Conservation (phyloP, 2,329 filamentous ascomycete genomes). For the Arthrinium phaeospermum region DNA sequence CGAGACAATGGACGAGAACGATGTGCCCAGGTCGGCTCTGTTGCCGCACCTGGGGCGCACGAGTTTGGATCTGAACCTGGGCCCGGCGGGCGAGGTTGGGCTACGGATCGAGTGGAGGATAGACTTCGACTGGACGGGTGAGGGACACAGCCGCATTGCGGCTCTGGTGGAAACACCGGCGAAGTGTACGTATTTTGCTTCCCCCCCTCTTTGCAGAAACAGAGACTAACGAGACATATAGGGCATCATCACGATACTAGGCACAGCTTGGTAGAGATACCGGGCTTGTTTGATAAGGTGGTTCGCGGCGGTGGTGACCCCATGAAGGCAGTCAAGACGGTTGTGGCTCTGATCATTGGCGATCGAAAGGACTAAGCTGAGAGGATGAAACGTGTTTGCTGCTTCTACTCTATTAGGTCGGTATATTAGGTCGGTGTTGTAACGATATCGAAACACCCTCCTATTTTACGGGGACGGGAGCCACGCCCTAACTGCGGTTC, state of each 20-base stretch:
- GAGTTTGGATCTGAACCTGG: conserved; percentile 51
- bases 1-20: conserved; percentile 25
- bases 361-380: conserved; percentile 34
- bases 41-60: conserved; percentile 60
- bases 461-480: neutral
- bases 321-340: conserved; percentile 60
- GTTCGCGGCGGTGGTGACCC: conserved; percentile 61
- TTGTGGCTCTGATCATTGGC: conserved; percentile 65
- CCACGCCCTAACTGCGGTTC: neutral
- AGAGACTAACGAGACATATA: conserved; percentile 35
- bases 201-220: neutral
- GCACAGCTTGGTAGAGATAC: conserved; percentile 61
- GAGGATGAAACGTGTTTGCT: neutral
- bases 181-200: conserved; percentile 62
- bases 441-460: neutral
- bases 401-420: neutral
- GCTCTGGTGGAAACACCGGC: conserved; percentile 62
- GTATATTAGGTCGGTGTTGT: neutral
- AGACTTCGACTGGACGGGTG: conserved; percentile 74
- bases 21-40: conserved; percentile 49
- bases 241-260: conserved; percentile 66
- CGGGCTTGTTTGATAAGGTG: conserved; percentile 65
- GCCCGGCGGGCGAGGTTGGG: conserved; percentile 35
- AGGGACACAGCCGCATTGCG: conserved; percentile 64
- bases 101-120: conserved; percentile 68